phyloP scores from a whole-genome alignment of 2,329 filamentous ascomycete species.

The Beauveria asiatica region DNA sequence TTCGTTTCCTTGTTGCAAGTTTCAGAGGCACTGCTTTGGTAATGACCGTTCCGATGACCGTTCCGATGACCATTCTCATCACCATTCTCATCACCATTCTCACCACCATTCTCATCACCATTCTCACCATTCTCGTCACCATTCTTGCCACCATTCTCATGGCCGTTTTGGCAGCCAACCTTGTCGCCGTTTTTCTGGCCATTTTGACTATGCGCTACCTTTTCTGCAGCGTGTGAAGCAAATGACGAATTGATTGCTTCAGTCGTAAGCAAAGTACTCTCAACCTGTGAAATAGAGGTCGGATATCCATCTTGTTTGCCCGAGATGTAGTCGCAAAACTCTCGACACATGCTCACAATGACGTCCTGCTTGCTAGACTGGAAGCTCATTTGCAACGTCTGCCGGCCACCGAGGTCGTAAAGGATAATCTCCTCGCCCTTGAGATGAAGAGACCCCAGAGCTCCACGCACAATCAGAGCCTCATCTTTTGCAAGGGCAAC shows the following conservation, averaged over 20 bases:
- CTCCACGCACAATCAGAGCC: not conserved
- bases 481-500: not conserved
- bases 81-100: not conserved
- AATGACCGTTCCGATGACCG: not conserved
- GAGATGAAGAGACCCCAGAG: not conserved
- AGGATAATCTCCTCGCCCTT: not conserved
- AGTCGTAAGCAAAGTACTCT: not conserved
- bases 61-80: not conserved
- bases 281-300: not conserved
- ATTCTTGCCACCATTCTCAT: not conserved
- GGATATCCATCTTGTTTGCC: not conserved
- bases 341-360: not conserved
- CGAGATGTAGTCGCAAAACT: not conserved
- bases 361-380: slow-evolving; percentile 1
- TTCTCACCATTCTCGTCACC: not conserved
- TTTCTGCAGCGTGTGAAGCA: not conserved
- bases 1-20: not conserved
- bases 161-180: not conserved
- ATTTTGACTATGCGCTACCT: not conserved
- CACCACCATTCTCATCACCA: not conserved
- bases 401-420: not conserved
- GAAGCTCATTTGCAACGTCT: not conserved
- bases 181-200: not conserved
- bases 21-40: not conserved
- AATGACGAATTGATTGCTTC: not conserved